phyloP scores from a whole-genome alignment of 441 rosid species.

The Eruca vesicaria region DNA sequence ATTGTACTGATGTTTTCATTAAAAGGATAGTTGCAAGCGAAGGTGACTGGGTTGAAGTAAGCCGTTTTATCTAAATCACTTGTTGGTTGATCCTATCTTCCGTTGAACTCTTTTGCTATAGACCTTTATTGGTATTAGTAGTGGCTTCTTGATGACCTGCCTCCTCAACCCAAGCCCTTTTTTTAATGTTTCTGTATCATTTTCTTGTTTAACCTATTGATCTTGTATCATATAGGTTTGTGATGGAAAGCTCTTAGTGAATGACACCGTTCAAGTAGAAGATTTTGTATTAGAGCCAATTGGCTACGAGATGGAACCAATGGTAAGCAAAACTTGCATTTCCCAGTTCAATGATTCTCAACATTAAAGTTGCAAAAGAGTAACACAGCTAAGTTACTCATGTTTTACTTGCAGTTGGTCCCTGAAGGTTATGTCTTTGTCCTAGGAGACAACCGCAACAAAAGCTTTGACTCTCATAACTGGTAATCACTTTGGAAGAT shows the following conservation, averaged over 20 bases:
- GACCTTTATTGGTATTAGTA: background rate
- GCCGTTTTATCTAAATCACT: conserved; percentile 25
- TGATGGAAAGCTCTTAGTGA: conserved; percentile 60
- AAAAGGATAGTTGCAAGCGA: conserved; percentile 71
- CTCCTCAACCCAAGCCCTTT: background rate
- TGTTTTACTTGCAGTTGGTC: conserved; percentile 43
- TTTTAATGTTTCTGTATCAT: background rate
- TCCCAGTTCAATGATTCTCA: background rate
- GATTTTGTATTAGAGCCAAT: conserved; percentile 60
- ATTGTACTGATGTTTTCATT: conserved; percentile 53
- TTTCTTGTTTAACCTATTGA: background rate
- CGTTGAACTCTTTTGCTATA: conserved; percentile 2
- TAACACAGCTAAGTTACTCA: background rate
- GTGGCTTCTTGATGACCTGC: conserved; percentile 2
- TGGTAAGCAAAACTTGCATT: conserved; percentile 38
- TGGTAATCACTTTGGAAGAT: too few species aligned
- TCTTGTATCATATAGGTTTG: conserved; percentile 40
- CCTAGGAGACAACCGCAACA: conserved; percentile 73
- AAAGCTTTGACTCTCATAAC: conserved; percentile 70
- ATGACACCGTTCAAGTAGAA: conserved; percentile 49
- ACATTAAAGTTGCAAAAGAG: background rate
- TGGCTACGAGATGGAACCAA: conserved; percentile 51
- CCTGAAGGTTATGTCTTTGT: conserved; percentile 73
- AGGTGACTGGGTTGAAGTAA: conserved; percentile 70
- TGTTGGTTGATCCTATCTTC: conserved; percentile 26